A percentile compares a stretch with the other conserved stretches of the same genome.
Conservation (phyloP, 768 basidiomycete species). For the Suillus ampliporus region DNA sequence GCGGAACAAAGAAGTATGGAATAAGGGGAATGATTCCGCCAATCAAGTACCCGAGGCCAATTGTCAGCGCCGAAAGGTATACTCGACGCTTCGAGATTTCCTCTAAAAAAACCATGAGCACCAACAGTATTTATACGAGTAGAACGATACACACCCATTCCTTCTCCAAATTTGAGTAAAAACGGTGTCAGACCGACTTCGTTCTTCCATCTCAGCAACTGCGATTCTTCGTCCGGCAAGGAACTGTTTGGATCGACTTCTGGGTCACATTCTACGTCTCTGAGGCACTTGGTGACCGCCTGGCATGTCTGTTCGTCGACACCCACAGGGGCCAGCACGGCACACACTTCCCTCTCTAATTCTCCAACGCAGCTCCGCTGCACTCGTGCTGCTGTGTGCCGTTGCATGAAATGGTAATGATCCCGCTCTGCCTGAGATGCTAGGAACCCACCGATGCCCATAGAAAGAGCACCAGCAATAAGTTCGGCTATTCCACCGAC, state of each 20-base stretch:
- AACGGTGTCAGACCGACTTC: conserved; percentile 92
- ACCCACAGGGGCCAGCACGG: conserved; percentile 86
- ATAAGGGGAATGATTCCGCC: conserved; percentile 93
- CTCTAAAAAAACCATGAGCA: conserved; percentile 51
- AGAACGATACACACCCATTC: conserved; percentile 62
- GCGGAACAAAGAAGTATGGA: conserved; percentile 88
- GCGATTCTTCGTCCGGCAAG: conserved; percentile 58
- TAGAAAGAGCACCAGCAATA: conserved; percentile 94
- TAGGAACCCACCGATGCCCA: conserved; percentile 98
- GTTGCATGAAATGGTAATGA: conserved; percentile 83
- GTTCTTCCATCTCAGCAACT: conserved; percentile 67
- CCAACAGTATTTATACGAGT: background rate
- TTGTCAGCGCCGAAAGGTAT: conserved; percentile 92
- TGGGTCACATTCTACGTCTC: conserved; percentile 63
- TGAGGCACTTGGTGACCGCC: conserved; percentile 78
- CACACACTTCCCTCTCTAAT: conserved; percentile 94
- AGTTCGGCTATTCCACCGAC: conserved; percentile 95
- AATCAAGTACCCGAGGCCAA: conserved; percentile 91
- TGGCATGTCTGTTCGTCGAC: conserved; percentile 83
- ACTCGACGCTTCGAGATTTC: conserved; percentile 86
- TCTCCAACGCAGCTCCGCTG: conserved; percentile 89
- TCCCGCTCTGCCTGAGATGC: conserved; percentile 97
- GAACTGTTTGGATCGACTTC: conserved; percentile 21
- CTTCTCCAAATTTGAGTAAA: conserved; percentile 95
- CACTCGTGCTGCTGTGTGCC: conserved; percentile 80